Percentiles rank a stretch among this genome's conserved stretches.
Conservation (phyloP, 306 rosid species). For the Citrullus colocynthis region DNA sequence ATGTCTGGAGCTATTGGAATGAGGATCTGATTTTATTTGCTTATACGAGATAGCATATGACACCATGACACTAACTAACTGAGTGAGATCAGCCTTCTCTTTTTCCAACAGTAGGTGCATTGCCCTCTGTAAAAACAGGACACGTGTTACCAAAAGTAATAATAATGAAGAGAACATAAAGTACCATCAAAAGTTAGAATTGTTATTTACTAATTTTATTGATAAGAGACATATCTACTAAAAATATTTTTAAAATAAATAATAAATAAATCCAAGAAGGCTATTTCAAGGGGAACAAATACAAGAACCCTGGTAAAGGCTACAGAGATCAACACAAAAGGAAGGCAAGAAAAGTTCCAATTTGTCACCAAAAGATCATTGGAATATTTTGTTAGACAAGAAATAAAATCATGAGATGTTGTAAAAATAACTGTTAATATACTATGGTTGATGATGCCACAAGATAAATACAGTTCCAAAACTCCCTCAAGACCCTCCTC, state of each 20-base stretch:
- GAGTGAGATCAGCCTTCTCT: conserved; percentile 63
- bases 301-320: neutral
- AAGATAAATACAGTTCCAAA: neutral
- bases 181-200: neutral
- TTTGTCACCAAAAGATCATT: neutral
- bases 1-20: conserved; percentile 25
- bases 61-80: conserved; percentile 71
- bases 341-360: neutral
- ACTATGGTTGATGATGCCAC: neutral
- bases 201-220: neutral
- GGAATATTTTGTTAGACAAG: neutral
- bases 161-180: conserved; percentile 2
- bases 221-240: neutral
- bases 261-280: neutral
- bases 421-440: neutral
- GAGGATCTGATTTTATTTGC: conserved; percentile 34
- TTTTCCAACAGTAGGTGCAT: conserved; percentile 56
- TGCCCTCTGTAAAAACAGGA: conserved; percentile 44
- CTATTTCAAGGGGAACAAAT: neutral
- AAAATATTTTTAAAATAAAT: neutral
- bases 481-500: neutral
- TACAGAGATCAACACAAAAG: neutral
- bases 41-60: conserved; percentile 60
- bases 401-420: neutral
- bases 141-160: conserved; percentile 21